Conservation (phyloP, 441 rosid genomes). For the Raphanus hybrid region DNA sequence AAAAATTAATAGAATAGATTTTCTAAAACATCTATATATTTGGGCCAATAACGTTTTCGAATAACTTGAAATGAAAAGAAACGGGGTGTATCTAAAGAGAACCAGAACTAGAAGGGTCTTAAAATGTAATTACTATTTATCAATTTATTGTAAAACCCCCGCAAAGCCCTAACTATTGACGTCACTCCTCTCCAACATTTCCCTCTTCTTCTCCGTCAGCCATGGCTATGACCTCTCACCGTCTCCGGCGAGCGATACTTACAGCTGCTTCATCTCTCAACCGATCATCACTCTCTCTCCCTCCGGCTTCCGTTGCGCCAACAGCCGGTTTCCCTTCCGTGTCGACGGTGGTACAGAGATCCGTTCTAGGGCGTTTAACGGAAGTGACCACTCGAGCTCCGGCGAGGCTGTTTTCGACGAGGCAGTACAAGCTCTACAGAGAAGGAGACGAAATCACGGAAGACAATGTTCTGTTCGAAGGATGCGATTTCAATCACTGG, state of each 20-base stretch:
- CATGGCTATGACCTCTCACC: slow-evolving; percentile 48
- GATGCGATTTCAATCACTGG: slow-evolving; percentile 85
- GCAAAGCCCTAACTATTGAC: slow-evolving; percentile 33
- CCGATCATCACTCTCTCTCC: slow-evolving; percentile 32
- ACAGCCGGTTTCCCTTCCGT: neutral
- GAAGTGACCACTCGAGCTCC: slow-evolving; percentile 43
- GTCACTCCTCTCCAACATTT: slow-evolving; percentile 12
- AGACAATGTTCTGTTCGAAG: slow-evolving; percentile 70
- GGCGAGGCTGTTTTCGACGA: slow-evolving; percentile 38
- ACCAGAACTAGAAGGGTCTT: neutral
- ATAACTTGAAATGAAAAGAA: neutral
- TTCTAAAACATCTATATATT: neutral
- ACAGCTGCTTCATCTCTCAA: slow-evolving; percentile 20
- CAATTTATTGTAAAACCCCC: slow-evolving; percentile 9
- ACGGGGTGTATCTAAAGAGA: neutral
- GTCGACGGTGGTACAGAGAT: slow-evolving; percentile 25
- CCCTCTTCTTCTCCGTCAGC: slow-evolving; percentile 6
- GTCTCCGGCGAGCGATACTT: slow-evolving; percentile 49
- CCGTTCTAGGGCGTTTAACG: slow-evolving; percentile 17
- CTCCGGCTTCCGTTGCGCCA: slow-evolving; percentile 19
- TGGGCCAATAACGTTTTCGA: neutral
- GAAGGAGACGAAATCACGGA: slow-evolving; percentile 73
- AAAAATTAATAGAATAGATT: too few species aligned
- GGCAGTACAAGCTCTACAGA: slow-evolving; percentile 48
- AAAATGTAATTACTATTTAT: neutral